phyloP scores from a whole-genome alignment of 768 basidiomycete genomes.

The Collybiopsis luxurians region DNA sequence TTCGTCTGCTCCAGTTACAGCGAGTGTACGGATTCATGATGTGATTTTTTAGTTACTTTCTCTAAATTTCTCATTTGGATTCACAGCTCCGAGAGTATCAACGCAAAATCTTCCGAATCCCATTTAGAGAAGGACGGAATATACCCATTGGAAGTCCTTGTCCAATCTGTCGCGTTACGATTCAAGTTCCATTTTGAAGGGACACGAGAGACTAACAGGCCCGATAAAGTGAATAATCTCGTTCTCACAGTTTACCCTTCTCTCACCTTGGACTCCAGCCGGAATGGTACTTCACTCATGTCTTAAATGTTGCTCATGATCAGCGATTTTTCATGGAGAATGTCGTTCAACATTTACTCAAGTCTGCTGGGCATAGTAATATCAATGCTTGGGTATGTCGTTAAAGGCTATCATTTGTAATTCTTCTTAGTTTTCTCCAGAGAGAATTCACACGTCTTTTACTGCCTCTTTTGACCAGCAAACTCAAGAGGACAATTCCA shows the following conservation, averaged over 20 bases:
- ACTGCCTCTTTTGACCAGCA: slow-evolving; percentile 71
- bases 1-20: slow-evolving; percentile 76
- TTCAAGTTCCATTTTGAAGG: slow-evolving; percentile 97
- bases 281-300: slow-evolving; percentile 95
- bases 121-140: slow-evolving; percentile 51
- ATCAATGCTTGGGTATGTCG: slow-evolving; percentile 74
- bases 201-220: slow-evolving; percentile 78
- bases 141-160: slow-evolving; percentile 82
- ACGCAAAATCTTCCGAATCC: slow-evolving; percentile 16
- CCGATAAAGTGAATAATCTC: slow-evolving; percentile 72
- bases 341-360: slow-evolving; percentile 68
- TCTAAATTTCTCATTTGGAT: slow-evolving; percentile 9
- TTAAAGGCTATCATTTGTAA: not conserved
- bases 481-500: slow-evolving; percentile 74
- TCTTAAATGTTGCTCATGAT: slow-evolving; percentile 84
- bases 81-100: slow-evolving; percentile 54
- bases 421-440: slow-evolving; percentile 34
- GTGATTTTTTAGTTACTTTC: not conserved
- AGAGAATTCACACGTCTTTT: slow-evolving; percentile 81
- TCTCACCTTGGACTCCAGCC: slow-evolving; percentile 50
- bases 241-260: not conserved
- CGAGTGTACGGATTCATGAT: slow-evolving; percentile 53
- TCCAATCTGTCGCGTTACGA: slow-evolving; percentile 77
- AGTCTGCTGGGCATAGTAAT: slow-evolving; percentile 55
- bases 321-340: slow-evolving; percentile 79